Evolutionary conservation across 2,329 filamentous ascomycete genomes (phyloP).

Genomic region (Colletotrichum chrysophilum): DNA sequence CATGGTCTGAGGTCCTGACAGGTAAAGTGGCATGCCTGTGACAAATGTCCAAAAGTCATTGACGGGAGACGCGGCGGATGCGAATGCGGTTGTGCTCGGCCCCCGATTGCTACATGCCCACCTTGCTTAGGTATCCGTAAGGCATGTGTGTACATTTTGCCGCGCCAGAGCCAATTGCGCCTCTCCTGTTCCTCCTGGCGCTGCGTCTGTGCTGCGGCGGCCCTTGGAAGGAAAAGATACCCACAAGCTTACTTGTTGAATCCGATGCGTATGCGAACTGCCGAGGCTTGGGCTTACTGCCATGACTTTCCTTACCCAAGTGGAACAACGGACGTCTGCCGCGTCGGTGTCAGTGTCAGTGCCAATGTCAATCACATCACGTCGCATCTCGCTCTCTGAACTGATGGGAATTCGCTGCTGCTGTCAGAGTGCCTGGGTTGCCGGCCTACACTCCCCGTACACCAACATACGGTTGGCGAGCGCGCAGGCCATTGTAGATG

Average conservation of each 20-base stretch:
- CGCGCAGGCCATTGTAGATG: background rate
- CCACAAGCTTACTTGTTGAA: background rate
- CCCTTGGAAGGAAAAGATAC: background rate
- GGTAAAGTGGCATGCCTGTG: background rate
- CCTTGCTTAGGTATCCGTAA: background rate
- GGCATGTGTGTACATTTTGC: background rate
- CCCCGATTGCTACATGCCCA: background rate
- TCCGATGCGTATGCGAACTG: background rate
- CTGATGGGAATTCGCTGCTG: background rate
- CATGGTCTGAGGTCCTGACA: background rate
- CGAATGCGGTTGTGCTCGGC: conserved; percentile 3
- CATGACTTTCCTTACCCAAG: background rate
- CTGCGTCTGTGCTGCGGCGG: background rate
- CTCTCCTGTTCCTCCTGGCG: background rate
- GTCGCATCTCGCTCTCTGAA: background rate
- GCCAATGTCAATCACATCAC: background rate
- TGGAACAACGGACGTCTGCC: background rate
- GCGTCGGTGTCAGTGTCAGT: background rate
- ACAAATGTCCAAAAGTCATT: background rate
- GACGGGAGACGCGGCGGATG: background rate
- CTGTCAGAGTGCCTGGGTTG: background rate
- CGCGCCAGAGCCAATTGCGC: background rate
- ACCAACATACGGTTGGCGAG: background rate
- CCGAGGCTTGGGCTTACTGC: background rate
- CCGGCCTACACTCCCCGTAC: background rate